Conservation (phyloP, 2,329 filamentous ascomycete species). For the Beauveria varroae region DNA sequence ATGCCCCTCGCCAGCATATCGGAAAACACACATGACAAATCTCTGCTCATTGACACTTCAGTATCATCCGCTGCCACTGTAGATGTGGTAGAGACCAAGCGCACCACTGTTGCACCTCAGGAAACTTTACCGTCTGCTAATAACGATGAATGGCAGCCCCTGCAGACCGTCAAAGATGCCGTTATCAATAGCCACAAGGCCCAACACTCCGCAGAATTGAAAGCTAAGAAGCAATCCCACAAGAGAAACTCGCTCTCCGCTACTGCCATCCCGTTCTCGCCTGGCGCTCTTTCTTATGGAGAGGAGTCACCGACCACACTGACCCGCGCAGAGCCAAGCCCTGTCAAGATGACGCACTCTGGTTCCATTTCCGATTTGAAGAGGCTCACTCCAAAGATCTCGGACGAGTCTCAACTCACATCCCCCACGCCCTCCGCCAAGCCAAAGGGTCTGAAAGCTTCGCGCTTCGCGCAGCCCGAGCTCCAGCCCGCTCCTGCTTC, state of each 20-base stretch:
- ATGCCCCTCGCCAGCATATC: constrained; percentile 12
- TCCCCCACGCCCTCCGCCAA: constrained; percentile 36
- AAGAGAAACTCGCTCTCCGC: constrained; percentile 52
- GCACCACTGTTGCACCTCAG: constrained; percentile 44
- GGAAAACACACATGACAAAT: constrained; percentile 34
- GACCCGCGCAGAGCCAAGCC: constrained; percentile 3
- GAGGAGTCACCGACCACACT: constrained; percentile 17
- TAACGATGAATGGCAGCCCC: constrained; percentile 1
- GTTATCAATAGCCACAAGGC: constrained; percentile 29
- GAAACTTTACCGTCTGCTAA: constrained; percentile 38
- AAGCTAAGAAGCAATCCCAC: neutral
- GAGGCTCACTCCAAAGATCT: constrained; percentile 9
- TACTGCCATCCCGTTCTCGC: constrained; percentile 61
- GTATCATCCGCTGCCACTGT: constrained; percentile 46
- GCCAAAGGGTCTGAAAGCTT: constrained; percentile 34
- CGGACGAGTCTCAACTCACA: constrained; percentile 40
- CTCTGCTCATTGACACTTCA: constrained; percentile 39
- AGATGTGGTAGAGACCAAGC: constrained; percentile 47
- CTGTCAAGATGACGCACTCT: neutral
- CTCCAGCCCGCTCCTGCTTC: constrained; percentile 21
- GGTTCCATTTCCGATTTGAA: neutral
- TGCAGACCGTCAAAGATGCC: constrained; percentile 23
- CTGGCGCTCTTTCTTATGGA: constrained; percentile 28
- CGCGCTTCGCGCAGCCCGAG: constrained; percentile 36
- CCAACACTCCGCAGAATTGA: constrained; percentile 6